Conservation (phyloP, 1,139 yeast genomes). For the Magnusiomyces sp. region DNA sequence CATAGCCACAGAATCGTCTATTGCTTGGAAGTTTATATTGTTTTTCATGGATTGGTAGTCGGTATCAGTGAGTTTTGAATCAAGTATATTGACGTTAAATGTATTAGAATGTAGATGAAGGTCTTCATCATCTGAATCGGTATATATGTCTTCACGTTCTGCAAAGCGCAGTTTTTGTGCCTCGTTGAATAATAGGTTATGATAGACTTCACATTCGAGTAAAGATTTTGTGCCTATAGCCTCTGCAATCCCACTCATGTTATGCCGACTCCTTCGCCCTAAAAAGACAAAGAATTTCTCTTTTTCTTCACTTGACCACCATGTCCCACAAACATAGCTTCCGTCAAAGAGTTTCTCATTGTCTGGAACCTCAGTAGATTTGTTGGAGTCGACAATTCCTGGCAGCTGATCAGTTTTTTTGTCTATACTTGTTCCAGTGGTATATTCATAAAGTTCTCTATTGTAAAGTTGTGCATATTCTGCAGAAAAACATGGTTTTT, state of each 20-base stretch:
- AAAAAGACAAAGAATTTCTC: constrained; percentile 36
- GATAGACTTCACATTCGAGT: constrained; percentile 42
- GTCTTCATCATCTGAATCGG: constrained; percentile 19
- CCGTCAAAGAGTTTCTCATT: constrained; percentile 3
- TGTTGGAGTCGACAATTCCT: neutral
- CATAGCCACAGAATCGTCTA: constrained; percentile 27
- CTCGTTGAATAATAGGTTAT: constrained; percentile 32
- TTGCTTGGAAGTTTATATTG: constrained; percentile 4
- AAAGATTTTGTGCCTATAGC: constrained; percentile 37
- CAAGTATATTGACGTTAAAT: neutral
- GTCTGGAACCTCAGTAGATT: neutral
- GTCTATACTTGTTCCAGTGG: constrained; percentile 10
- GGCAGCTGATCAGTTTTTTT: neutral
- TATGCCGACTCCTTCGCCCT: constrained; percentile 44
- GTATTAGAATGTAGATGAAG: constrained; percentile 1
- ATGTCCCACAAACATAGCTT: constrained; percentile 22
- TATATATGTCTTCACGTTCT: neutral
- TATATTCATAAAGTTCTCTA: constrained; percentile 17
- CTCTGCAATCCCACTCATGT: constrained; percentile 36
- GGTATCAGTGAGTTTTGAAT: neutral
- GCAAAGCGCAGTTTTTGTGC: constrained; percentile 16
- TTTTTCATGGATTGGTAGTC: neutral
- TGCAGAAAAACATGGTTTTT: neutral
- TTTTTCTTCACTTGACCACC: constrained; percentile 39
- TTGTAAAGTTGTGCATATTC: constrained; percentile 16